Conservation (phyloP, 1,139 yeast species). For the Zhuliangozyma parablackwelliae region DNA sequence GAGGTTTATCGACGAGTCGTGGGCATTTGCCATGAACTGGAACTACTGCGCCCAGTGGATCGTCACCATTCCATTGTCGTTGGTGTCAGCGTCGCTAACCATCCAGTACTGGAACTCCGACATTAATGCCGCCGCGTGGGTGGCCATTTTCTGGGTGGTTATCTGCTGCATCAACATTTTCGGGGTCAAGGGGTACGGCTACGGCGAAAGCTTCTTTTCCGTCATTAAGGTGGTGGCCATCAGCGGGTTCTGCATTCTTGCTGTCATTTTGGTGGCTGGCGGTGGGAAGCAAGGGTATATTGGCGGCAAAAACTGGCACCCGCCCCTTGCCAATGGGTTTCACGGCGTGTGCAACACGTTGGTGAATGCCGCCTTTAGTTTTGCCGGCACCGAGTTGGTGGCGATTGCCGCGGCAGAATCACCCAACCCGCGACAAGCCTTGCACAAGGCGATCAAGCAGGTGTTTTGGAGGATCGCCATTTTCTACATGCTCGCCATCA, state of each 20-base stretch:
- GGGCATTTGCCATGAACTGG: constrained; percentile 44
- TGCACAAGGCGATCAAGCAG: constrained; percentile 41
- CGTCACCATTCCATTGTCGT: constrained; percentile 29
- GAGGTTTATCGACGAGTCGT: constrained; percentile 37
- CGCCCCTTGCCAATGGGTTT: constrained; percentile 42
- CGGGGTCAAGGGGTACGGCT: constrained; percentile 45
- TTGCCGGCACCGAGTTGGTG: constrained; percentile 41
- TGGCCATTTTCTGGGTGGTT: constrained; percentile 31
- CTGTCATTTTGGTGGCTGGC: constrained; percentile 38
- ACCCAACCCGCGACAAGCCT: constrained; percentile 32
- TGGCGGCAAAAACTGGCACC: constrained; percentile 37
- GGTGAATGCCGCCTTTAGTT: constrained; percentile 40
- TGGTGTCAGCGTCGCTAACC: constrained; percentile 39
- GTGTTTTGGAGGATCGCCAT: constrained; percentile 43
- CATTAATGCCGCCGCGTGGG: constrained; percentile 38
- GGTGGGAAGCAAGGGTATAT: constrained; percentile 37
- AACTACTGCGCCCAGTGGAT: constrained; percentile 40
- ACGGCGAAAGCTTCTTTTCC: constrained; percentile 39
- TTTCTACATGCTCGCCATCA: constrained; percentile 36
- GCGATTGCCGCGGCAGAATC: constrained; percentile 42
- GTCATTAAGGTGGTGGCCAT: constrained; percentile 37
- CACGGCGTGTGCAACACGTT: constrained; percentile 39
- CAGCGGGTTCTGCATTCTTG: constrained; percentile 36
- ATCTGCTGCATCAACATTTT: constrained; percentile 35
- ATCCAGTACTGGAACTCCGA: constrained; percentile 36